Evolutionary conservation across 2,329 filamentous ascomycete genomes (phyloP), one percentile per base, ranked within the genome.

Genomic region (Microsporum audouinii): DNA sequence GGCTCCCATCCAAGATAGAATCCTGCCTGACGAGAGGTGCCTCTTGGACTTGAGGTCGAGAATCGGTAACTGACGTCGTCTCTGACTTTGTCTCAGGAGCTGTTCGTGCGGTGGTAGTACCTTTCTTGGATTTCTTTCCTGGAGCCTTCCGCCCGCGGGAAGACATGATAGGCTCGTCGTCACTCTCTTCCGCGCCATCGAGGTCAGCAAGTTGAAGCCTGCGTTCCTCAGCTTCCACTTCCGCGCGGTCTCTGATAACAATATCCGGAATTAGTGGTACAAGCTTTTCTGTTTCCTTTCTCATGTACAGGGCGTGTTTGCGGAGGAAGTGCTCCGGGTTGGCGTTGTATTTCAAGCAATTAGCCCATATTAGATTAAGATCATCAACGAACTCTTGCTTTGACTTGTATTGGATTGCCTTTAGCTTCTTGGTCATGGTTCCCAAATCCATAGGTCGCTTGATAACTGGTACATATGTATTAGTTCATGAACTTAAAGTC

Each of bases 381-480:
- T 99, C 94, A 36, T 88, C 83, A 31, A 97, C 91, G 66, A 99
- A 99, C 29, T 99, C 94, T 64, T 88, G 84, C 77, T 99, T 99
- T 55, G 88, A 91, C 71, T 89, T 91, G 76, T 89, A 94, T 41
- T 82, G 81, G 39, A 90, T 76, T 7, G 82, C 81, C 71, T 92
- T 92, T 60, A 99, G 84, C 77, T 97, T 99, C 78, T 99, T 99
- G 64, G 95, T 96, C 91, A 99, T 97, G 56, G 86, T 87, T 41
- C 94, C 94, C 61, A 99, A 85, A 72, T 99, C 94, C 94, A 99
- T 99, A 1, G 94, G 94, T 55, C 91, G 88, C 76, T 95, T 96
- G 75, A 97, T 96, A 66, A 89, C 87, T 91, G 65, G 63, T 59
- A 47, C 17, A 58, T 39, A 29, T 17, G 14, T 27, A 59, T 23